Evolutionary conservation across 176 grass and related monocot species (phyloP), one percentile per base, ranked within the genome.

Genomic region (Alopecurus myosuroides): DNA sequence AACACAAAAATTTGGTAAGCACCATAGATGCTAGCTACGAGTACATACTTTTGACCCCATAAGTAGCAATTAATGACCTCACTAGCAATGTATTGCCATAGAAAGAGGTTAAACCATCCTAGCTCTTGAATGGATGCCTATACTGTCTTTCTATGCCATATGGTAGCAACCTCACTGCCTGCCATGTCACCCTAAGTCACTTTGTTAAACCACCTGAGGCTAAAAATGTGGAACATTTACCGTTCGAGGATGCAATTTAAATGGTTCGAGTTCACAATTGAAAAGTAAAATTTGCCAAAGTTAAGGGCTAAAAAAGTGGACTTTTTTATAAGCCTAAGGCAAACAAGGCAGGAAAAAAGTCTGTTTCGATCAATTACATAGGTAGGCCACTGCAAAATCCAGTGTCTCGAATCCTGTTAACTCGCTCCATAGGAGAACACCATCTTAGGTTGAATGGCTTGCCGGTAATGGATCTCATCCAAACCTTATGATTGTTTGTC

Each of bases 401-500:
- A 51, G 48, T 15, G 1, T 19, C 42, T 19, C 19, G 13, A 51
- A 3, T 51, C 17, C 0, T 51, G 48, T 51, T 6, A 15, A 19
- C 15, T 51, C 0, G 12, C 13, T 31, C 12, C 0, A 63, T 80
- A 7, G 49, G 20, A 29, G 62, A 64, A 45, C 36, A 81, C 51
- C 48, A 70, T 37, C n/a, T 66, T 18, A 29, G 71, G 34, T 62
- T 86, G 26, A 62, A 78, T 25, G 41, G 3, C n/a, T 80, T 22
- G 53, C 15, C 55, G 48, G 42, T 80, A n/a, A n/a, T 73, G 46
- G 30, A 25, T 81, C 74, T 85, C 64, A 31, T 83, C 13, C 10
- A 34, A 70, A 80, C 33, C 35, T 74, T 70, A 83, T 68, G 15
- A 91, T 50, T 15, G 50, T 19, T n/a, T 7, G 28, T 85, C 30